Percentiles rank a stretch among this genome's conserved stretches.
Conservation (phyloP, 2,329 filamentous ascomycete genomes). For the Hypoxylon sp. region DNA sequence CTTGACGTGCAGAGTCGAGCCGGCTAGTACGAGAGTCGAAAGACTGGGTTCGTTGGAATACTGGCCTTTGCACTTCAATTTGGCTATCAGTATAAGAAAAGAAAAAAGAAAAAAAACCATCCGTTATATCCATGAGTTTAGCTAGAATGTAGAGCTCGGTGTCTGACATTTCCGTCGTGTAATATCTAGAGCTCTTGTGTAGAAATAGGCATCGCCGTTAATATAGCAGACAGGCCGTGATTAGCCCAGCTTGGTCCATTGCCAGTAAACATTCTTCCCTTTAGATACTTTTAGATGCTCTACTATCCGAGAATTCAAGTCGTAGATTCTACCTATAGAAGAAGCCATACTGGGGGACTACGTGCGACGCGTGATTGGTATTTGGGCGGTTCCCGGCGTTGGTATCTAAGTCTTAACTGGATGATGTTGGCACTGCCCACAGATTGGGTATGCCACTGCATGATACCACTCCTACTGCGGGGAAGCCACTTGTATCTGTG, state of each 20-base stretch:
- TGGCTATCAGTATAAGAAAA: background rate
- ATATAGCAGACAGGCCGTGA: background rate
- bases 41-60: background rate
- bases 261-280: background rate
- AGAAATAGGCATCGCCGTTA: background rate
- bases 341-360: background rate
- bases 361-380: background rate
- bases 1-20: background rate
- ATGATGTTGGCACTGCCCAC: background rate
- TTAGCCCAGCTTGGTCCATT: background rate
- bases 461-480: conserved; percentile 10
- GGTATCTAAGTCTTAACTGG: background rate
- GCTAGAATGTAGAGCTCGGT: background rate
- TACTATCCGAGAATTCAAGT: background rate
- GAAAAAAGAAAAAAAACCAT: background rate
- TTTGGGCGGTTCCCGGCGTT: background rate
- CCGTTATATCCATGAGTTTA: background rate
- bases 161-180: background rate
- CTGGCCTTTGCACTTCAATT: background rate
- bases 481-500: background rate
- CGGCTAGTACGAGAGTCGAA: background rate
- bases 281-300: background rate
- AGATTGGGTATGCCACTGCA: background rate
- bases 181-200: background rate
- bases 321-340: background rate